These are phyloP conservation scores for Pistacia vera DNA, from an alignment of 345 rosid species.

Conservation along the genomic window DNA sequence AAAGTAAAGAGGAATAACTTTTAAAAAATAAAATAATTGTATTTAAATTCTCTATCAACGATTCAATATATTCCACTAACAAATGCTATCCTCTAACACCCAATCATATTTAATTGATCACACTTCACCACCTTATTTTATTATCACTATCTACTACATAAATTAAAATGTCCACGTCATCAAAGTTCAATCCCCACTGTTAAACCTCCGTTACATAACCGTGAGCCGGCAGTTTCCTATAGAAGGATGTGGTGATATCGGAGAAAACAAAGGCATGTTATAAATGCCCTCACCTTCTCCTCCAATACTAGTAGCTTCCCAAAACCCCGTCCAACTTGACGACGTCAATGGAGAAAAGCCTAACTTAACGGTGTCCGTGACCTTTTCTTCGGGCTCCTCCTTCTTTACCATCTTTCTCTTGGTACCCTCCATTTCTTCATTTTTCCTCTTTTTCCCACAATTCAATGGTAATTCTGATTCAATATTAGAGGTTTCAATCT, in stretches of 20 bases:
- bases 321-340: slow-evolving; percentile 86
- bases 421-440: slow-evolving; percentile 21
- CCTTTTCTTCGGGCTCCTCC: slow-evolving; percentile 18
- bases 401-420: slow-evolving; percentile 23
- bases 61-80: too few species aligned
- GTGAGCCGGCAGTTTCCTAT: slow-evolving; percentile 42
- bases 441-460: slow-evolving; percentile 46
- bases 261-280: slow-evolving; percentile 81
- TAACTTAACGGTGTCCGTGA: slow-evolving; percentile 6
- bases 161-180: too few species aligned
- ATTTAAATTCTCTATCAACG: too few species aligned
- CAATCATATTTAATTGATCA: too few species aligned
- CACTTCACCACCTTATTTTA: too few species aligned
- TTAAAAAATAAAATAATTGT: too few species aligned
- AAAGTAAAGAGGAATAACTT: too few species aligned
- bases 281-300: slow-evolving; percentile 46
- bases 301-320: slow-evolving; percentile 57
- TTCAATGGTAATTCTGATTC: slow-evolving; percentile 17
- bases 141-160: too few species aligned
- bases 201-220: slow-evolving; percentile 29
- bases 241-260: slow-evolving; percentile 66
- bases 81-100: too few species aligned
- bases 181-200: too few species aligned
- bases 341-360: slow-evolving; percentile 72
- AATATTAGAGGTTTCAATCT: slow-evolving; percentile 36